Conservation (phyloP, 2,329 filamentous ascomycete species). For the Aspergillus fructus region DNA sequence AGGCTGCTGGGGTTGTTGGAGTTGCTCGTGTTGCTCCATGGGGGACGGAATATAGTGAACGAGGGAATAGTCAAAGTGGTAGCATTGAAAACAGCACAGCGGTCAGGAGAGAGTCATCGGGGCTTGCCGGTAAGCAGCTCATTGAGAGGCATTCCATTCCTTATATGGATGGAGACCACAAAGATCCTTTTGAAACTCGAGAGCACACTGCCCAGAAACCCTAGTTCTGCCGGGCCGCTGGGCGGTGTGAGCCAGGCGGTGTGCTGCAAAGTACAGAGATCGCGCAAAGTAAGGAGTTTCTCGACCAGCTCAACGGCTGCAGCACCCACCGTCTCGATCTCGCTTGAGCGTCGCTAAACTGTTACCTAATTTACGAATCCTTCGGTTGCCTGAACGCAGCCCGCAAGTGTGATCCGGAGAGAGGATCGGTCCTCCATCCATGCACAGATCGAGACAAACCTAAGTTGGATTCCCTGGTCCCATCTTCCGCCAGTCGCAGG, state of each 20-base stretch:
- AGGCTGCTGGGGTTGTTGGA: neutral
- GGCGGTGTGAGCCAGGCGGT: neutral
- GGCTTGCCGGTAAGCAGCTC: neutral
- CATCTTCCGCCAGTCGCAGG: neutral
- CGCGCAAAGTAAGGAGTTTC: neutral
- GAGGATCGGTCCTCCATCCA: neutral
- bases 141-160: neutral
- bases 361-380: neutral
- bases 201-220: neutral
- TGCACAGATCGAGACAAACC: neutral
- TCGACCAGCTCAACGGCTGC: neutral
- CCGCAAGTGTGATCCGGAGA: neutral
- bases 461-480: neutral
- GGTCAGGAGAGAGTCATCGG: neutral
- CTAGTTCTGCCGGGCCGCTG: neutral
- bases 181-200: neutral
- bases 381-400: neutral
- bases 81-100: neutral
- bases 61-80: neutral
- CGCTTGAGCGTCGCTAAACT: neutral
- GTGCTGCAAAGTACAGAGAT: neutral
- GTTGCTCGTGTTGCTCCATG: neutral
- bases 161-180: neutral
- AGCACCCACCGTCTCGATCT: neutral
- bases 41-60: neutral